A percentile compares a stretch with the other conserved stretches of the same genome.
Conservation (phyloP, 1,284 basidiomycete genomes). For the Ustilago shanxiensis region DNA sequence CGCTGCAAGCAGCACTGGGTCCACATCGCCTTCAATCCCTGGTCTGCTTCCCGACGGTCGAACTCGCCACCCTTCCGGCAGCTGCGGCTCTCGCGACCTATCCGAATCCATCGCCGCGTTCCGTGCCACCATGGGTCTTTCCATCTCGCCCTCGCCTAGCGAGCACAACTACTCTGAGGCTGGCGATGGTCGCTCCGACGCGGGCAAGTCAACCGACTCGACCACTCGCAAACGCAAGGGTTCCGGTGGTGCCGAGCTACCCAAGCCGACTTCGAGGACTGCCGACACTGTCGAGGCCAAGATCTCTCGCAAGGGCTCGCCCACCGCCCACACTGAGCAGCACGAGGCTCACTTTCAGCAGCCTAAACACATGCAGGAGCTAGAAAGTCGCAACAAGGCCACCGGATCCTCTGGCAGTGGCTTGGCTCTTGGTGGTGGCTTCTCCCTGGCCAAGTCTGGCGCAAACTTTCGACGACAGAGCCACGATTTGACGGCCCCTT, state of each 20-base stretch:
- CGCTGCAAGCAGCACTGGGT: conserved; percentile 23
- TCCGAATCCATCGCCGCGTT: conserved; percentile 49
- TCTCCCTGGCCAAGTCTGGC: conserved; percentile 48
- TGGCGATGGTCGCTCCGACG: conserved; percentile 20
- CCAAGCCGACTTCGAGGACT: conserved; percentile 36
- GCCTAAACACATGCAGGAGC: conserved; percentile 45
- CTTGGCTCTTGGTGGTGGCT: conserved; percentile 47
- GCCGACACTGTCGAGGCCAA: conserved; percentile 23
- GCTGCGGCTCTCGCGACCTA: conserved; percentile 42
- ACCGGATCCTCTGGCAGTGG: conserved; percentile 23
- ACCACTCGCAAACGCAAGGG: conserved; percentile 43
- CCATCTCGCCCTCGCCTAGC: conserved; percentile 39
- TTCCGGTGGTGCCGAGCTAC: conserved; percentile 15
- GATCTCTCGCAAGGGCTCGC: conserved; percentile 24
- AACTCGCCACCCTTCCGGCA: conserved; percentile 49
- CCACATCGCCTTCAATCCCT: conserved; percentile 30
- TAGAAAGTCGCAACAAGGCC: conserved; percentile 18
- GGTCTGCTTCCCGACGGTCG: conserved; percentile 52
- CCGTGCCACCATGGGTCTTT: conserved; percentile 44
- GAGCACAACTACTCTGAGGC: conserved; percentile 18
- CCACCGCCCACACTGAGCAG: conserved; percentile 9
- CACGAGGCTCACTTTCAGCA: conserved; percentile 15
- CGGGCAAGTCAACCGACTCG: conserved; percentile 18
- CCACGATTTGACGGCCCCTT: conserved; percentile 10
- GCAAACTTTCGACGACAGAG: conserved; percentile 41